These are phyloP conservation scores for Paxillus rubicundulus DNA, from an alignment of 768 basidiomycete species.

Conservation along the genomic window DNA sequence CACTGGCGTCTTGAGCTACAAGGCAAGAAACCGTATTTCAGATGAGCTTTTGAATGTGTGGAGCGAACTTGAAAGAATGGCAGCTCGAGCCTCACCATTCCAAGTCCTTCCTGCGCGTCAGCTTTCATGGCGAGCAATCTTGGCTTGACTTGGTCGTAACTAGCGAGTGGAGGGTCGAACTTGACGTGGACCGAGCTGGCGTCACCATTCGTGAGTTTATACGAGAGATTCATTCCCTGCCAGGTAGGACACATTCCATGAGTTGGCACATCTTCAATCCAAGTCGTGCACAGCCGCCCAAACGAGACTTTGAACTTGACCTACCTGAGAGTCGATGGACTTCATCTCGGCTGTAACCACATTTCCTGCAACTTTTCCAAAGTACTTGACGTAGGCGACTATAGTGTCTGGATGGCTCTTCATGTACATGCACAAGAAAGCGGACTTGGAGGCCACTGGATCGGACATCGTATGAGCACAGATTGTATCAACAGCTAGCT, in stretches of 20 bases:
- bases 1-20: slow-evolving; percentile 59
- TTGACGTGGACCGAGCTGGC: slow-evolving; percentile 48
- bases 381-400: slow-evolving; percentile 80
- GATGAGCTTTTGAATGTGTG: not conserved
- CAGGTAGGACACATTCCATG: not conserved
- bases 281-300: not conserved
- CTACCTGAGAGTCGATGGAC: slow-evolving; percentile 63
- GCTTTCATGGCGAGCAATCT: slow-evolving; percentile 78
- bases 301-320: slow-evolving; percentile 10
- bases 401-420: slow-evolving; percentile 79
- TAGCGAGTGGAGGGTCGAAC: slow-evolving; percentile 68
- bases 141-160: slow-evolving; percentile 82
- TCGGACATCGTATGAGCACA: slow-evolving; percentile 48
- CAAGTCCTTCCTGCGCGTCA: slow-evolving; percentile 73
- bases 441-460: slow-evolving; percentile 71
- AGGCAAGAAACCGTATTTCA: not conserved
- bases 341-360: slow-evolving; percentile 69
- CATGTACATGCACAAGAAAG: slow-evolving; percentile 84
- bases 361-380: slow-evolving; percentile 55
- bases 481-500: too few species aligned
- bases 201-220: slow-evolving; percentile 49
- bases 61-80: not conserved
- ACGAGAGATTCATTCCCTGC: slow-evolving; percentile 73
- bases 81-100: slow-evolving; percentile 55
- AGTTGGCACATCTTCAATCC: not conserved